Evolutionary conservation across 179 eudicot genomes (phyloP).

Genomic region (Spinacia oleracea): DNA sequence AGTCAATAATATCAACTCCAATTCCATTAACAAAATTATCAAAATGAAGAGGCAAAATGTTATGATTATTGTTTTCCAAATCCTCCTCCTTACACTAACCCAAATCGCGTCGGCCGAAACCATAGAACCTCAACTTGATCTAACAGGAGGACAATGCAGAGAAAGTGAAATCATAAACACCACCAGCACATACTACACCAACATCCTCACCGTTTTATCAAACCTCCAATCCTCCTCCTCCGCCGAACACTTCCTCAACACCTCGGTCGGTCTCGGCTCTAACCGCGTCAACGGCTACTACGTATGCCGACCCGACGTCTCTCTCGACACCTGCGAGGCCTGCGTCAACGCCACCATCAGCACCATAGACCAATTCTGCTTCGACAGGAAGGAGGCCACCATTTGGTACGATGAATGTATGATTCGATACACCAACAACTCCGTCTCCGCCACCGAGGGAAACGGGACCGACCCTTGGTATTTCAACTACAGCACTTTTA

Average conservation of each 20-base stretch:
- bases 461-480: not conserved
- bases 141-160: not conserved
- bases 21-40: not conserved
- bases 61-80: too few species aligned
- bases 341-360: constrained; percentile 1
- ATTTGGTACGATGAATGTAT: constrained; percentile 30
- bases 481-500: not conserved
- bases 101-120: not conserved
- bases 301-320: constrained; percentile 25
- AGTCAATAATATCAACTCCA: too few species aligned
- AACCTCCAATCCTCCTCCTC: constrained; percentile 7
- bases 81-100: not conserved
- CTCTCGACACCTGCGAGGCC: constrained; percentile 5
- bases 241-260: not conserved
- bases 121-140: constrained; percentile 15
- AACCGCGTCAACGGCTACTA: constrained; percentile 24
- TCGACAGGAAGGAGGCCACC: constrained; percentile 6
- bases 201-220: constrained; percentile 18
- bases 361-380: not conserved
- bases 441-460: not conserved
- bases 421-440: constrained; percentile 22
- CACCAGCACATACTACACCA: constrained; percentile 17
- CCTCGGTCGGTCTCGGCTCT: not conserved
- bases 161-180: not conserved
- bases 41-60: not conserved